Base-by-base conservation (phyloP, 78 protist genomes). In the Emiliania huxleyi region DNA sequence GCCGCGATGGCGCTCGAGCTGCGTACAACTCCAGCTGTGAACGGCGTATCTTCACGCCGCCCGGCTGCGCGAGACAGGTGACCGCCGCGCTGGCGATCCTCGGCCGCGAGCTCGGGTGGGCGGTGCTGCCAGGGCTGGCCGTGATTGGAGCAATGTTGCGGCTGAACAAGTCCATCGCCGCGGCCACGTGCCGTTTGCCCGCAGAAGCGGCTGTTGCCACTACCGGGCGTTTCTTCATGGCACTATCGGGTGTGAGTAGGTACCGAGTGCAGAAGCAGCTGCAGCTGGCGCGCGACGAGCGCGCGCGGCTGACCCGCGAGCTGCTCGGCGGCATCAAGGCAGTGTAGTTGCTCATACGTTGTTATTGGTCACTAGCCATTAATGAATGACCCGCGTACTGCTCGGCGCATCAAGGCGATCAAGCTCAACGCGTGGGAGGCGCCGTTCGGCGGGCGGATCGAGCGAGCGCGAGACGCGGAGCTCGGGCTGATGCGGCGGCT, bases 371-470 rank as follows among this genome's bases (percentile, higher is more conserved):
- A n/a, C n/a, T n/a, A n/a, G n/a, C n/a, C n/a, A n/a, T n/a, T n/a
- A n/a, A n/a, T n/a, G n/a, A n/a, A n/a, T 38, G 29, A 29, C 46
- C 35, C 33, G 33, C 33, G 77, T 26, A 37, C 15, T 69, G 37
- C 22, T 69, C 37, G 77, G 77, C 37, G 62, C 23, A 96, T 97
- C 89, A 91, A 95, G 55, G 56, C 95, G 44, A 93, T 97, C 92
- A 98, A 98, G 90, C 79, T 97, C 77, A 96, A 95, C 93, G 97
- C 96, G 26, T 98, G 99, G 99, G 96, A 95, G 49, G 38, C 21
- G 8, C 8, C 46, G 26, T 94, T 94, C 35, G 92, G 48, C 11
- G 90, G 29, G 44, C 75, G 79, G 35, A 23, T 93, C 18, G 49
- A 11, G 56, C 29, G 4, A 37, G 62, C 83, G 22, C 91, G 94